Conservation (phyloP, 345 rosid species). For the Zanthoxylum bungeanum region DNA sequence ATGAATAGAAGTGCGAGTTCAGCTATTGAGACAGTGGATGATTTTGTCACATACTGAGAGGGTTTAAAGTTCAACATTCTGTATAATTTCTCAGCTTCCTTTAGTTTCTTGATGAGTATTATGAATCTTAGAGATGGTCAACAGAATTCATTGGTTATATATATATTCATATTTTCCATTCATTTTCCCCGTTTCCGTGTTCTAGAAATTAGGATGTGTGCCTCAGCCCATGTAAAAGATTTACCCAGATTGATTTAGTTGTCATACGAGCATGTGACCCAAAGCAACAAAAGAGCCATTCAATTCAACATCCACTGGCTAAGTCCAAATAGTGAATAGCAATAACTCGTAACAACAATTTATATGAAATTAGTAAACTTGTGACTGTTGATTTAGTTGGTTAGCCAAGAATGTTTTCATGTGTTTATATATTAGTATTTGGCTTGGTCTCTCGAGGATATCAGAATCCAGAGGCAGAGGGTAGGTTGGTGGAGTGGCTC, state of each 20-base stretch:
- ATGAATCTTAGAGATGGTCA: neutral
- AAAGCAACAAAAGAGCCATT: no score
- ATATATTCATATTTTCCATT: neutral
- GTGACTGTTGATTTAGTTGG: neutral
- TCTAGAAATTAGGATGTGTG: neutral
- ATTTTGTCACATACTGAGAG: constrained; percentile 5
- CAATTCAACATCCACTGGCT: neutral
- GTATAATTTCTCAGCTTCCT: neutral
- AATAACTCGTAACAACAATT: no score
- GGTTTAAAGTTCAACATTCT: no score
- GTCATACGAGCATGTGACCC: neutral
- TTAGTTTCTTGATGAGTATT: neutral
- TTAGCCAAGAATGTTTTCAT: neutral
- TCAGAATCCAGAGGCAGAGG: neutral
- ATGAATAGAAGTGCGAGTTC: constrained; percentile 3
- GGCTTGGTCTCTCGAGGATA: neutral
- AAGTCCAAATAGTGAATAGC: neutral
- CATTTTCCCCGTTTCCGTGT: neutral
- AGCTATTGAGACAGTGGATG: neutral
- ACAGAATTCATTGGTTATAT: neutral
- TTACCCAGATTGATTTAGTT: no score
- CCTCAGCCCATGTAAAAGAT: neutral
- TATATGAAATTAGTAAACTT: neutral
- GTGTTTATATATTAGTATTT: neutral
- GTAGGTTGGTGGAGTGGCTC: neutral